phyloP scores from a whole-genome alignment of 805 yeast genomes.

The Limtongia smithiae region DNA sequence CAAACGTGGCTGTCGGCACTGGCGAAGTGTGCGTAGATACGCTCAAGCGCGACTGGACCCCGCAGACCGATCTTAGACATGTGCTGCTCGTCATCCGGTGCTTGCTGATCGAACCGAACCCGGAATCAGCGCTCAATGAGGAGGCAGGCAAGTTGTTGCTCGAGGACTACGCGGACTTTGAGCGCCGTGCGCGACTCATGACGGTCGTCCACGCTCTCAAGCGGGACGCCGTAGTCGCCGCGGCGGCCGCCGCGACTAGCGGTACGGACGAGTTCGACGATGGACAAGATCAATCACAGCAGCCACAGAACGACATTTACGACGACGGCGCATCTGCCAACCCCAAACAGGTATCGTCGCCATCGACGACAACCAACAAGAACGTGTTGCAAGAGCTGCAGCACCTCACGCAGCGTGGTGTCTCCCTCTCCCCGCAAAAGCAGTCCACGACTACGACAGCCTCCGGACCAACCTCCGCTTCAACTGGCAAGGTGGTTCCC shows the following conservation, averaged over 20 bases:
- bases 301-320: no score
- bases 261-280: no score
- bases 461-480: not conserved
- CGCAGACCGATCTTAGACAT: conserved; percentile 32
- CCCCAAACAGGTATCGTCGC: no score
- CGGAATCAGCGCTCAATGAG: conserved; percentile 36
- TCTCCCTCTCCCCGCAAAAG: no score
- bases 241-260: conserved; percentile 1
- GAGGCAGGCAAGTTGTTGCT: conserved; percentile 36
- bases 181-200: conserved; percentile 33
- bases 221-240: conserved; percentile 10
- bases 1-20: conserved; percentile 34
- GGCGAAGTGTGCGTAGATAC: conserved; percentile 39
- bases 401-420: not conserved
- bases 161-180: conserved; percentile 33
- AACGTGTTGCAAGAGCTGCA: not conserved
- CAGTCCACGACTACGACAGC: conserved; percentile 9
- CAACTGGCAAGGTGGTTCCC: conserved; percentile 8
- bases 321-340: no score
- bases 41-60: conserved; percentile 35
- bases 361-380: not conserved
- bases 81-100: conserved; percentile 35
- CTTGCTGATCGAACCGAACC: conserved; percentile 36
- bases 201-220: conserved; percentile 34
- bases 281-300: no score